Percentiles rank a stretch among this genome's conserved stretches.
phyloP scores from a whole-genome alignment of 2,329 filamentous ascomycete genomes.

The Fusarium decemcellulare region DNA sequence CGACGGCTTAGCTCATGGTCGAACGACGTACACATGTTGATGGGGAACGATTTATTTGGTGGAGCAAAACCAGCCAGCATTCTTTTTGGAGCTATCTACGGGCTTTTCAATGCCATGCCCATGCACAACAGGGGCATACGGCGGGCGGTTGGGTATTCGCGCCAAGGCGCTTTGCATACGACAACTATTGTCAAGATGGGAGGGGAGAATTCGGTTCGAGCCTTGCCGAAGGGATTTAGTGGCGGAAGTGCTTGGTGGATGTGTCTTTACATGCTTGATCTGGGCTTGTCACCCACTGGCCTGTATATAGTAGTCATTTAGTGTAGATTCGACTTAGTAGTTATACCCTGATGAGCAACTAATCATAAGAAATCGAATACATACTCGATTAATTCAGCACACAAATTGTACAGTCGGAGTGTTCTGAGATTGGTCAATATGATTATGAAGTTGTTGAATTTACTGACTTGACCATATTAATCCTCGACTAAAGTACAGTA shows the following conservation, averaged over 20 bases:
- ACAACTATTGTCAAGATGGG: slow-evolving; percentile 30
- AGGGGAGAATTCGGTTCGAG: slow-evolving; percentile 22
- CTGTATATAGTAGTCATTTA: slow-evolving; percentile 50
- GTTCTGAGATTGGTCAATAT: background rate
- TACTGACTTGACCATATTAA: no score
- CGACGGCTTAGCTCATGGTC: slow-evolving; percentile 44
- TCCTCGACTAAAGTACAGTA: no score
- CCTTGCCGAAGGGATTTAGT: slow-evolving; percentile 35
- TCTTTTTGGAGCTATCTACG: slow-evolving; percentile 30
- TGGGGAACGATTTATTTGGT: slow-evolving; percentile 45
- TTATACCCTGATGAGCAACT: slow-evolving; percentile 56
- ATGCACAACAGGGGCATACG: slow-evolving; percentile 21
- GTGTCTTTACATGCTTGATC: slow-evolving; percentile 39
- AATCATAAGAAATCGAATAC: slow-evolving; percentile 50
- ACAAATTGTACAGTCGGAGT: background rate
- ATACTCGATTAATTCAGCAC: slow-evolving; percentile 41
- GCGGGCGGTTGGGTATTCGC: slow-evolving; percentile 42
- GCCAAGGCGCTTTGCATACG: slow-evolving; percentile 40
- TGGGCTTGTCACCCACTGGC: slow-evolving; percentile 32
- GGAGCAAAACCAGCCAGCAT: slow-evolving; percentile 37
- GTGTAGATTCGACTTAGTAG: slow-evolving; percentile 53
- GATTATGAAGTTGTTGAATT: no score
- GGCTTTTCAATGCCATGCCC: slow-evolving; percentile 16
- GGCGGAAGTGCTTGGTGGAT: slow-evolving; percentile 38
- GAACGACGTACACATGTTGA: slow-evolving; percentile 49